Evolutionary conservation across 164 flowering plant genomes (phyloP), one percentile per base, ranked within the genome.

Genomic region (Annona cherimola): DNA sequence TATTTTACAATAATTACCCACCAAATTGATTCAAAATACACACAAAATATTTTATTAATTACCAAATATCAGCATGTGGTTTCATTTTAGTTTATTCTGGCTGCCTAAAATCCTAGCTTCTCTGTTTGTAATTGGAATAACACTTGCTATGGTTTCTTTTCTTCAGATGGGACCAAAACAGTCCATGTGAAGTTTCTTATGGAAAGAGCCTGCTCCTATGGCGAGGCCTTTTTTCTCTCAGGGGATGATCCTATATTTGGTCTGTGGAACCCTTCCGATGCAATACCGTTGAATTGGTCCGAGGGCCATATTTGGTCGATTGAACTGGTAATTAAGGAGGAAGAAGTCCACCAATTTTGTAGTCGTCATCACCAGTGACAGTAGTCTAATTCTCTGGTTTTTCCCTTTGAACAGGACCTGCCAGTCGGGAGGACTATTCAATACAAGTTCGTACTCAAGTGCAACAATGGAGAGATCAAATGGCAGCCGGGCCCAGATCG

Each of bases 401-500:
- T 4, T 50, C 42, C 62, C 57, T 26, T 73, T 75, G 40, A 72
- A 73, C 72, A 93, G 98, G 93, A 91, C 68, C 50, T 93, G 26
- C 93, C 93, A 5, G 44, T 78, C 54, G 91, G 83, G 42, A 88
- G 81, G 71, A 8, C 79, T 18, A 81, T 91, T 76, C 85, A 79
- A 57, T 93, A 80, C 86, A 93, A 91, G 84, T 86, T 91, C 79
- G 73, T 93, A 61, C 79, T 87, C 60, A 82, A 85, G 73, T 82
- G 61, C 45, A 60, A 2, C 1, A 63, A 62, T 12, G 92, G 83
- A 44, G 63, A 69, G 16, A 65, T 91, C 41, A 35, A 66, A 41
- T 93, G 98, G 98, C 95, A 93, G 77, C 92, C 94, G 3, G 94
- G 90, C 11, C 86, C 89, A 0, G 87, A 93, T 68, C 83, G 96